These are phyloP conservation scores for Suillus discolor DNA, from an alignment of 768 basidiomycete species.

Conservation along the genomic window DNA sequence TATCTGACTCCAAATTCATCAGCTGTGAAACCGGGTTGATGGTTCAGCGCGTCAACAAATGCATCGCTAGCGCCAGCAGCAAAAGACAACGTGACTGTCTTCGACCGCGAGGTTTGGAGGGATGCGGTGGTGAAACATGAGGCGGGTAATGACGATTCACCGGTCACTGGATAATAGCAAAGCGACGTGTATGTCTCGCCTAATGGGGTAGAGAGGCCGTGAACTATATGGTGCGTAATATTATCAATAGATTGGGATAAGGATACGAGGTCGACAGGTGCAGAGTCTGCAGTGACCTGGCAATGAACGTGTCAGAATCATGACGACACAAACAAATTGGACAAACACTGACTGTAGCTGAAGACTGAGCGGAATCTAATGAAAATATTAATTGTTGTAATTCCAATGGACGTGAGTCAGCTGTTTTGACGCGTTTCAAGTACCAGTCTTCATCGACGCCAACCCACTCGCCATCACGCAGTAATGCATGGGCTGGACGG, in stretches of 20 bases:
- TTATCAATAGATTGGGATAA: conserved; percentile 48
- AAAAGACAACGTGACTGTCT: conserved; percentile 55
- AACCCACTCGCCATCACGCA: conserved; percentile 62
- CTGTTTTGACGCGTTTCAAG: conserved; percentile 33
- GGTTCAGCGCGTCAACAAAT: conserved; percentile 45
- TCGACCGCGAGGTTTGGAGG: conserved; percentile 36
- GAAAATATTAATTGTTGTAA: conserved; percentile 76
- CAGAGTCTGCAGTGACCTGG: conserved; percentile 32
- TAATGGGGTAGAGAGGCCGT: conserved; percentile 40
- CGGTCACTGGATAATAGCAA: conserved; percentile 46
- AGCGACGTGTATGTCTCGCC: conserved; percentile 52
- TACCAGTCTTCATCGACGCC: conserved; percentile 59
- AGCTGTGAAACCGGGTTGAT: conserved; percentile 27
- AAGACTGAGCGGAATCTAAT: conserved; percentile 42
- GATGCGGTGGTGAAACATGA: conserved; percentile 45
- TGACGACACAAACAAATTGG: background rate
- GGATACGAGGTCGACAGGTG: conserved; percentile 44
- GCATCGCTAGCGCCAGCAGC: conserved; percentile 50
- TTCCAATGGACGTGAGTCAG: conserved; percentile 48
- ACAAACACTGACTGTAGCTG: conserved; percentile 35
- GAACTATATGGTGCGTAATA: conserved; percentile 51
- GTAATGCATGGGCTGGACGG: conserved; percentile 57
- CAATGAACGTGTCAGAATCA: background rate
- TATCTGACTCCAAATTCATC: conserved; percentile 50
- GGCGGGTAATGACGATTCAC: conserved; percentile 18